Percentiles rank a stretch among this genome's conserved stretches.
phyloP scores from a whole-genome alignment of 2,329 filamentous ascomycete genomes.

The Nakataea oryzae region DNA sequence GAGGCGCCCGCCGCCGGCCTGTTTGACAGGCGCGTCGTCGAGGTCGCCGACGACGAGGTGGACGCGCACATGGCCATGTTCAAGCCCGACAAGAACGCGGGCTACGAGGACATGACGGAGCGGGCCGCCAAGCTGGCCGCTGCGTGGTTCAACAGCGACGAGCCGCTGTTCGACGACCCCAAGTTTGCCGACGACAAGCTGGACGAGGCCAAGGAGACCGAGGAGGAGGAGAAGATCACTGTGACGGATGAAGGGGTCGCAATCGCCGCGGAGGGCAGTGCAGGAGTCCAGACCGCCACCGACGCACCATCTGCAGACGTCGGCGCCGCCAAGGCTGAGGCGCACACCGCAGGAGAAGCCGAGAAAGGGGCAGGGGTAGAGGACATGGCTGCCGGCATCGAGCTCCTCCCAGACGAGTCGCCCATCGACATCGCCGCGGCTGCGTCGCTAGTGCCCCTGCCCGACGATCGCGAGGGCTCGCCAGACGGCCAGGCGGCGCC shows the following conservation, averaged over 20 bases:
- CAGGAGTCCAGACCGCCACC: background rate
- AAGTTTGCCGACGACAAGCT: conserved; percentile 14
- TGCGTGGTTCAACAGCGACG: conserved; percentile 42
- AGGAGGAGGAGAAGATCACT: conserved; percentile 6
- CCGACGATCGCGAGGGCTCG: conserved; percentile 25
- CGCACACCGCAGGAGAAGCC: background rate
- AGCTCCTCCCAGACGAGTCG: conserved; percentile 29
- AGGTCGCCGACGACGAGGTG: conserved; percentile 58
- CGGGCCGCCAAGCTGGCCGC: conserved; percentile 46
- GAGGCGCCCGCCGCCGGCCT: conserved; percentile 28
- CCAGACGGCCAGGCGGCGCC: conserved; percentile 17
- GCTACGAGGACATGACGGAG: conserved; percentile 54
- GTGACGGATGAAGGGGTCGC: conserved; percentile 10
- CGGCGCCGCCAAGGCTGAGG: background rate
- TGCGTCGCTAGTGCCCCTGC: conserved; percentile 36
- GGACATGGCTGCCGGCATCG: conserved; percentile 21
- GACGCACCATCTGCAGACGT: background rate
- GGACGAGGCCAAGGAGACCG: conserved; percentile 5
- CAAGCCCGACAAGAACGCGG: conserved; percentile 46
- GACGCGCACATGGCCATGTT: conserved; percentile 63
- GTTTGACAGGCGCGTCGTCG: conserved; percentile 49
- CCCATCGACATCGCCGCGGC: conserved; percentile 43
- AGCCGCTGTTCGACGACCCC: conserved; percentile 31
- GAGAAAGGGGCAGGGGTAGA: conserved; percentile 6
- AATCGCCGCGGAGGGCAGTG: conserved; percentile 2